Conservation (phyloP, 257 asterid genomes). For the Petrea volubilis region DNA sequence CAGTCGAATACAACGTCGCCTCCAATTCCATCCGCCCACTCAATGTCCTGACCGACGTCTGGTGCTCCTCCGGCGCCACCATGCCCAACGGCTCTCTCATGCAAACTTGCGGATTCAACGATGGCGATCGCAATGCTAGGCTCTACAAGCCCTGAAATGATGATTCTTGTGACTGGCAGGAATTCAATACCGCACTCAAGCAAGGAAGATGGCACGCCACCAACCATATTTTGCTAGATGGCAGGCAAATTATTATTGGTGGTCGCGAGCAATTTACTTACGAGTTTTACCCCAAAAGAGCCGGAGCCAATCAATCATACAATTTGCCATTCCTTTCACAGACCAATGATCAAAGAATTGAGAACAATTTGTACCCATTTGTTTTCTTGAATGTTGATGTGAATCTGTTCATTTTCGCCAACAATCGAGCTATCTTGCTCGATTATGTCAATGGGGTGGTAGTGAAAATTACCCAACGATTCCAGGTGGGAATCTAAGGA, state of each 20-base stretch:
- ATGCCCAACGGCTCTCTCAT: conserved; percentile 42
- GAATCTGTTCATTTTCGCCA: conserved; percentile 52
- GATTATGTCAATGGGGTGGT: conserved; percentile 26
- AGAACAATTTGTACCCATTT: conserved; percentile 56
- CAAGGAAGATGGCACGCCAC: conserved; percentile 53
- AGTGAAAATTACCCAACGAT: conserved; percentile 35
- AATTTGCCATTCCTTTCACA: conserved; percentile 33
- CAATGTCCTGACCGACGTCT: conserved; percentile 50
- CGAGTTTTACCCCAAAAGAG: conserved; percentile 40
- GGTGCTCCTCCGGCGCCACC: conserved; percentile 67
- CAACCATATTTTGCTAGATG: conserved; percentile 51
- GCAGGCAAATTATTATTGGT: conserved; percentile 44
- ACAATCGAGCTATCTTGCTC: conserved; percentile 46
- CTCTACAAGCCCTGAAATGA: conserved; percentile 33
- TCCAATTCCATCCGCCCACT: conserved; percentile 55
- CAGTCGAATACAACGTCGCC: conserved; percentile 44
- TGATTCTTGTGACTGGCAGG: conserved; percentile 52
- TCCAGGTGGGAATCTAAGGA: conserved; percentile 59
- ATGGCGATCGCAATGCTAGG: conserved; percentile 51
- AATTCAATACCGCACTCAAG: conserved; percentile 13
- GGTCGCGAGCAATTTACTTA: conserved; percentile 45
- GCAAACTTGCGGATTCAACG: conserved; percentile 53
- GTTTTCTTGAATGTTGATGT: conserved; percentile 51
- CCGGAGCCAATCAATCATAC: not conserved
- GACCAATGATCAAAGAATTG: conserved; percentile 35